Conservation (phyloP, 2,329 filamentous ascomycete species). For the Dactylonectria estremocensis region DNA sequence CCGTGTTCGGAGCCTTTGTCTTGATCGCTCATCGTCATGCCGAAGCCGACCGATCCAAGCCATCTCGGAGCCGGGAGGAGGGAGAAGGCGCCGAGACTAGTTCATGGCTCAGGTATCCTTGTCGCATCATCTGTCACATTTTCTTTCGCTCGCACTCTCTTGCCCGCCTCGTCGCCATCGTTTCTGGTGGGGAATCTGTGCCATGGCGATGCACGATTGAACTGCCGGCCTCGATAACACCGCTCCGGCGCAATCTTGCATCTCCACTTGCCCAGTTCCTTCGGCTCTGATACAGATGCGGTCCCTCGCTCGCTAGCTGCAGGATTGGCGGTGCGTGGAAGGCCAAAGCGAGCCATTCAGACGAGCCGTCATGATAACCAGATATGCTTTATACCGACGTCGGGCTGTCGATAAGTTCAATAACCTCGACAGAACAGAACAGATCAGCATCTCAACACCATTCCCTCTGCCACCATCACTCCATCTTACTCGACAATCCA, state of each 20-base stretch:
- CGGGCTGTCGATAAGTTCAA: no score
- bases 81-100: not conserved
- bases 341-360: slow-evolving; percentile 10
- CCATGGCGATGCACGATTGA: no score
- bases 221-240: not conserved
- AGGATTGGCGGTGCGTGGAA: not conserved
- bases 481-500: not conserved
- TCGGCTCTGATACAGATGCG: not conserved
- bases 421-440: no score
- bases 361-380: not conserved
- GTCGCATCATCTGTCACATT: slow-evolving; percentile 2
- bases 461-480: not conserved
- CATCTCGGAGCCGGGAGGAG: not conserved
- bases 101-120: not conserved
- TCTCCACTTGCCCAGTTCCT: not conserved
- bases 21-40: not conserved
- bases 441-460: not conserved
- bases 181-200: no score
- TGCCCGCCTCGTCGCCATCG: not conserved
- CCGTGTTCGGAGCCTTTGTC: not conserved
- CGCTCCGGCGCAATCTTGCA: not conserved
- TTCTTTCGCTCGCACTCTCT: not conserved
- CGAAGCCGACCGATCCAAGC: not conserved
- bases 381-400: slow-evolving; percentile 6
- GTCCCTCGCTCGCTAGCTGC: not conserved